Evolutionary conservation across 1,284 basidiomycete species (phyloP).

Genomic region (Ganoderma sinense): DNA sequence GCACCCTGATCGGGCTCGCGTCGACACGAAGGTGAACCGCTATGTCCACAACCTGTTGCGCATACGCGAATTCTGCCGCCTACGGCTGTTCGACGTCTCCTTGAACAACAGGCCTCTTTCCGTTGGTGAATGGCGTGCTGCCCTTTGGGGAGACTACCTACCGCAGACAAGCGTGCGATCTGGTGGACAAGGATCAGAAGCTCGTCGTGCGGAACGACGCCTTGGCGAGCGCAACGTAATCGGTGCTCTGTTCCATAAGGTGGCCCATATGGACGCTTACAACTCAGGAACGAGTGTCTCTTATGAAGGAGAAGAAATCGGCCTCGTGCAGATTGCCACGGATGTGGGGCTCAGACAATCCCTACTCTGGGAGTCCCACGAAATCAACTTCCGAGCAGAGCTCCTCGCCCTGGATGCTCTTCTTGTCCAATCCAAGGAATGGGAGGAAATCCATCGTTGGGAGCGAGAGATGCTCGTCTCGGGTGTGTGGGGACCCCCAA

Average conservation of each 20-base stretch:
- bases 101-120: conserved; percentile 1
- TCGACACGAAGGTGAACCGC: conserved; percentile 2
- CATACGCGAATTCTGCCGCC: conserved; percentile 15
- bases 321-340: neutral
- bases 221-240: conserved; percentile 4
- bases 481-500: neutral
- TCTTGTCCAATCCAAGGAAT: neutral
- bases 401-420: neutral
- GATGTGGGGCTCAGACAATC: neutral
- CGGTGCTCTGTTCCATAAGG: neutral
- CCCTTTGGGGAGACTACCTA: conserved; percentile 12
- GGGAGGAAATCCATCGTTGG: neutral
- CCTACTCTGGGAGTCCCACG: conserved; percentile 3
- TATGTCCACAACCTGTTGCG: conserved; percentile 17
- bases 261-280: conserved; percentile 8
- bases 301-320: neutral
- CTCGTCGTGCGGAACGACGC: neutral
- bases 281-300: neutral
- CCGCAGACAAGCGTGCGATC: neutral
- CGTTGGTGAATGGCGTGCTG: conserved; percentile 16
- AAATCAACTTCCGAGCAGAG: conserved; percentile 7
- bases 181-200: neutral
- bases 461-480: neutral
- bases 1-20: neutral
- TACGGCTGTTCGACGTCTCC: conserved; percentile 6